Evolutionary conservation across 306 rosid species (phyloP).

Genomic region (Rubus idaeus): DNA sequence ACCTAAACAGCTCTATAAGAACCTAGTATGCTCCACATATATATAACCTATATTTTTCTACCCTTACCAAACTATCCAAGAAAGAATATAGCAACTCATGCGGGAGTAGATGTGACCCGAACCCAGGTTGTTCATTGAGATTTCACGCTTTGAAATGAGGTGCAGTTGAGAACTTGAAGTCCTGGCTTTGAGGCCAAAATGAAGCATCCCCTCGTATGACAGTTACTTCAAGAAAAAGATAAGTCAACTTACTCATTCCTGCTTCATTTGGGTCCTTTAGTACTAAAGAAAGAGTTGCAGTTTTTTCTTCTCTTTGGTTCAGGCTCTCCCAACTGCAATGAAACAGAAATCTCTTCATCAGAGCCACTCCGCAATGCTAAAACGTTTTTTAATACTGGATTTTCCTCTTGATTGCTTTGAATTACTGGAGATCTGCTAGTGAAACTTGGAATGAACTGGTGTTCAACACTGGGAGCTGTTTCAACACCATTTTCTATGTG

Average conservation of each 20-base stretch:
- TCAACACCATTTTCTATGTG: constrained; percentile 52
- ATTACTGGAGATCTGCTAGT: constrained; percentile 43
- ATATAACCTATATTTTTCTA: constrained; percentile 47
- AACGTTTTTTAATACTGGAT: constrained; percentile 43
- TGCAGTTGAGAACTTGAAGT: constrained; percentile 26
- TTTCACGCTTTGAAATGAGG: constrained; percentile 27
- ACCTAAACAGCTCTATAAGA: constrained; percentile 45
- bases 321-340: constrained; percentile 81
- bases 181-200: constrained; percentile 24
- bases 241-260: constrained; percentile 31
- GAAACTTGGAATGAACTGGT: constrained; percentile 68
- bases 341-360: constrained; percentile 65
- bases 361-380: constrained; percentile 53
- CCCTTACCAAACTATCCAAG: constrained; percentile 29
- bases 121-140: constrained; percentile 27
- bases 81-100: constrained; percentile 45
- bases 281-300: constrained; percentile 38
- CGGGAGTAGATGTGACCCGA: constrained; percentile 26
- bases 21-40: constrained; percentile 51
- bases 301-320: constrained; percentile 71
- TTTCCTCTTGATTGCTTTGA: constrained; percentile 50
- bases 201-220: constrained; percentile 25
- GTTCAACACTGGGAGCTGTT: constrained; percentile 56
- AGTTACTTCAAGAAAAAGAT: constrained; percentile 27
- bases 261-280: constrained; percentile 41